Base-by-base conservation (phyloP, 2,329 filamentous ascomycete species). In the Colletotrichum tropicicola region DNA sequence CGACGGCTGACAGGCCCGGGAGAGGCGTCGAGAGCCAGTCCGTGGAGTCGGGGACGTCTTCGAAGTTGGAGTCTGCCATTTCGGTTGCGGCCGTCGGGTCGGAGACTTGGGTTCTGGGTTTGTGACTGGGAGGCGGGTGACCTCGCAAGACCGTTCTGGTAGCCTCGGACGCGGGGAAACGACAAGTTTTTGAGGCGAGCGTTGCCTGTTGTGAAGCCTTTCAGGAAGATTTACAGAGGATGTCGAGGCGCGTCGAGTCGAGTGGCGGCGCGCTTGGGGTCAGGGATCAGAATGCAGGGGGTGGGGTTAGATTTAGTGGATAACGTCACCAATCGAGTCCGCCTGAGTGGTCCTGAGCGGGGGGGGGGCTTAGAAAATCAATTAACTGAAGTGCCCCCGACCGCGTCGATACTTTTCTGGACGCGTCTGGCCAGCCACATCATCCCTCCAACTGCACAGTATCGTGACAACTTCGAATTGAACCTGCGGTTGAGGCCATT, bases 21-120 rank as follows among this genome's bases (percentile, higher is more conserved):
- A 97, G 82, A 2, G 89, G 85, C 12, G 93, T 97, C 10, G 82
- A 73, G 6, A 94, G 83, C 93, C 93, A 97, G 80, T 97, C 93
- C 56, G 92, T 94, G n/a, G 92, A 90, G 79, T 96, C 92, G 52
- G 91, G 79, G 43, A 95, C 80, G 65, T 83, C 80, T 66, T 75
- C 73, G 48, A 75, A 70, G 68, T 80, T 74, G 60, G 73, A 68
- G 28, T 73, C 70, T 28, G 73, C 60, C 77, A 79, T 80, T 43
- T 23, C 27, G 10, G 21, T n/a, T n/a, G n/a, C n/a, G n/a, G n/a
- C n/a, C n/a, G n/a, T n/a, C 12, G 9, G 15, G 12, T 10, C 23
- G 21, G n/a, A 12, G 21, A 37, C 9, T 28, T n/a, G n/a, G n/a
- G n/a, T n/a, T n/a, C n/a, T n/a, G n/a, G n/a, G n/a, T n/a, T n/a